phyloP scores from a whole-genome alignment of 805 yeast genomes.

The Sugiyamaella boreocaroliniensis region DNA sequence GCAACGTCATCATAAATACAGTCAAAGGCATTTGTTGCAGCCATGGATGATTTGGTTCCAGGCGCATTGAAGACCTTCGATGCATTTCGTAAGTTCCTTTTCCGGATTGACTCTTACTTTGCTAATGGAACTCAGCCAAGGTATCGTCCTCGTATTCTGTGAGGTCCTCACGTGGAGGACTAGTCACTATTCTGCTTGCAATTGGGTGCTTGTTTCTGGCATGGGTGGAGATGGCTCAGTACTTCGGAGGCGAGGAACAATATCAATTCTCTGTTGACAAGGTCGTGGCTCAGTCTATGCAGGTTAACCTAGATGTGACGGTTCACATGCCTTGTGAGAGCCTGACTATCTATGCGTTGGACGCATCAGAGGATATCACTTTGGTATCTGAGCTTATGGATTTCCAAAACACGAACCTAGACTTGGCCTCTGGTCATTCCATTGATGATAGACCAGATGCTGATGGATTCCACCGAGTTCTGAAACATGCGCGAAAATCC shows the following conservation, averaged over 20 bases:
- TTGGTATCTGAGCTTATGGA: conserved; percentile 71
- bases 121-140: conserved; percentile 42
- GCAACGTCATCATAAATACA: too few species aligned
- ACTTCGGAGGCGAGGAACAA: conserved; percentile 72
- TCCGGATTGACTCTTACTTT: conserved; percentile 3
- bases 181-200: conserved; percentile 60
- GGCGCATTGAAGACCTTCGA: conserved; percentile 50
- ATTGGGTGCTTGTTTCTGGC: conserved; percentile 57
- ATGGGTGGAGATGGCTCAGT: conserved; percentile 82
- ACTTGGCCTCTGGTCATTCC: conserved; percentile 6
- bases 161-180: conserved; percentile 70
- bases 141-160: conserved; percentile 64
- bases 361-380: conserved; percentile 68
- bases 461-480: conserved; percentile 18
- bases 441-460: conserved; percentile 3
- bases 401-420: conserved; percentile 48
- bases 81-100: conserved; percentile 45
- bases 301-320: conserved; percentile 70
- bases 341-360: conserved; percentile 69
- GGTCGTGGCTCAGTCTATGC: conserved; percentile 48
- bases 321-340: conserved; percentile 80
- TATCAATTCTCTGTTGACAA: conserved; percentile 73
- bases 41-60: conserved; percentile 19
- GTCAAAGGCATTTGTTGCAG: too few species aligned
- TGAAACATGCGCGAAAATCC: conserved; percentile 16